Evolutionary conservation across 1,139 yeast genomes (phyloP).

Genomic region (Diutina catenulata): DNA sequence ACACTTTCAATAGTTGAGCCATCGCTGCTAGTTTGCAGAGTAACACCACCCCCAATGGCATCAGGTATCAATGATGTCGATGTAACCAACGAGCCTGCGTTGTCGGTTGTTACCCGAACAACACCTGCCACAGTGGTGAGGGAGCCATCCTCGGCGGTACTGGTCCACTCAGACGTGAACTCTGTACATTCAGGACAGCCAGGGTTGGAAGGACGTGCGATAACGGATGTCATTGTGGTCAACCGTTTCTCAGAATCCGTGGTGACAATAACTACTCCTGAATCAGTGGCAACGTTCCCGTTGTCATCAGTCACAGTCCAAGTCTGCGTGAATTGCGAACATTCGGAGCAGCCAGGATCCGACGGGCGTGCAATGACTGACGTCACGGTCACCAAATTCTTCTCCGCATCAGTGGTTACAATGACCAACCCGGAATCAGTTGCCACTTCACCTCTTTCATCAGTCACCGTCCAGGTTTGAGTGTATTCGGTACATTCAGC

Average conservation of each 20-base stretch:
- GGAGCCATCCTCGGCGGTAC: not conserved
- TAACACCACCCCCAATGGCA: too few relatives aligned
- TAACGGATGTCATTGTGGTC: too few relatives aligned
- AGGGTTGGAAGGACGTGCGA: too few relatives aligned
- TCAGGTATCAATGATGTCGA: too few relatives aligned
- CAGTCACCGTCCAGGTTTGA: not conserved
- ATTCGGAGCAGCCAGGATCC: not conserved
- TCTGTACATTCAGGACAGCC: too few relatives aligned
- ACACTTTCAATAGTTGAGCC: too few relatives aligned
- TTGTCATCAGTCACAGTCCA: not conserved
- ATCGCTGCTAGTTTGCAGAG: too few relatives aligned
- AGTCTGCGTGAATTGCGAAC: not conserved
- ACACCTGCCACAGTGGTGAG: too few relatives aligned
- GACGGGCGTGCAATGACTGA: too few relatives aligned
- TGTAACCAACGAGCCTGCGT: too few relatives aligned
- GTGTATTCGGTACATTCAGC: not conserved
- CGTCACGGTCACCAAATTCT: not conserved
- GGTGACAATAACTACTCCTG: not conserved
- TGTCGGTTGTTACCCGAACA: too few relatives aligned
- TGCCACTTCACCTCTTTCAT: not conserved
- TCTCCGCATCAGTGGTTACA: not conserved
- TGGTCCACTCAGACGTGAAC: not conserved
- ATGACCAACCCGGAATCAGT: not conserved
- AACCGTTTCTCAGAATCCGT: too few relatives aligned
- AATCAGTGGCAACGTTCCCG: not conserved